Conservation (phyloP, 768 basidiomycete species). For the Suillus subalutaceus region DNA sequence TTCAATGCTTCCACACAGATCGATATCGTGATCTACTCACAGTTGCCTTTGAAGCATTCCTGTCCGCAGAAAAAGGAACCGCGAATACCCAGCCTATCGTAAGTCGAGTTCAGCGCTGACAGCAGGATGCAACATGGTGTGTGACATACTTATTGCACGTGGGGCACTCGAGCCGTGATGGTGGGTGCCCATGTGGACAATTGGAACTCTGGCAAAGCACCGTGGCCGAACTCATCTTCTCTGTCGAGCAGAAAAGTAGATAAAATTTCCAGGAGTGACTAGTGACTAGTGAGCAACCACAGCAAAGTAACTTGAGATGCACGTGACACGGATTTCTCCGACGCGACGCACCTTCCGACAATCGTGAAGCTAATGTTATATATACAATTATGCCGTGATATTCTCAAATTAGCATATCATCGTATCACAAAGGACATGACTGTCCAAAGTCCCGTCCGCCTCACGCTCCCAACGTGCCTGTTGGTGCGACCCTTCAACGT, state of each 20-base stretch:
- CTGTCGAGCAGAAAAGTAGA: background rate
- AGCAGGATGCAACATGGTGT: conserved; percentile 8
- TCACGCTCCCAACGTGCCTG: conserved; percentile 26
- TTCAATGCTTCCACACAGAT: conserved; percentile 2
- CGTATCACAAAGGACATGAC: conserved; percentile 1
- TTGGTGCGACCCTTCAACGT: conserved; percentile 21
- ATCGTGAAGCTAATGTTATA: background rate
- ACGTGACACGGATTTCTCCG: conserved; percentile 22
- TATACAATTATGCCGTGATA: conserved; percentile 7
- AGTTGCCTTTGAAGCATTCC: conserved; percentile 94
- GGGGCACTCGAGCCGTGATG: conserved; percentile 88
- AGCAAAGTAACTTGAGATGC: background rate
- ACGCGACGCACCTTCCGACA: background rate
- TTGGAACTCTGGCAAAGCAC: conserved; percentile 65
- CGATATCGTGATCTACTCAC: conserved; percentile 53
- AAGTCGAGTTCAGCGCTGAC: conserved; percentile 18
- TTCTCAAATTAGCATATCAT: background rate
- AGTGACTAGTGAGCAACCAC: background rate
- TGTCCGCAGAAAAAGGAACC: conserved; percentile 94
- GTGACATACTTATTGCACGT: conserved; percentile 82
- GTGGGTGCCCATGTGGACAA: conserved; percentile 82
- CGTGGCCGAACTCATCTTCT: conserved; percentile 39
- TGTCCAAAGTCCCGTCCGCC: conserved; percentile 13
- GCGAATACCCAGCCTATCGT: conserved; percentile 68
- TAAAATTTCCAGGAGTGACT: background rate